A percentile compares a stretch with the other conserved stretches of the same genome.
Conservation (phyloP, 805 yeast species). For the Metschnikowia shivogae region DNA sequence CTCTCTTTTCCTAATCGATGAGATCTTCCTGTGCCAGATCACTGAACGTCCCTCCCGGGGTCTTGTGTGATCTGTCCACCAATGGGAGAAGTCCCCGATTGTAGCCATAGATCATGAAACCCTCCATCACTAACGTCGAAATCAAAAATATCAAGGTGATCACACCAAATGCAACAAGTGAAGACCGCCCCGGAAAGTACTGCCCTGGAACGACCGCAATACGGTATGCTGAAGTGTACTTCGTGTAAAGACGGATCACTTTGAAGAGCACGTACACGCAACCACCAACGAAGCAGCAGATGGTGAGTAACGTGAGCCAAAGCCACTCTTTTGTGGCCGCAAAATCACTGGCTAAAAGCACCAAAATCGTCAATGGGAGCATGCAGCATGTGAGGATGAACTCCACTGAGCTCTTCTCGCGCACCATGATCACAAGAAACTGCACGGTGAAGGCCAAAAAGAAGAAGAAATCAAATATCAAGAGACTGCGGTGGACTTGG, state of each 20-base stretch:
- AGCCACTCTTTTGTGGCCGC: slow-evolving; percentile 34
- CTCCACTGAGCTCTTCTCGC: slow-evolving; percentile 34
- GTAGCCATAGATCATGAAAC: slow-evolving; percentile 13
- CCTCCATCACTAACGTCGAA: slow-evolving; percentile 26
- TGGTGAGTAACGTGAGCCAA: slow-evolving; percentile 23
- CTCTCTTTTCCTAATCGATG: not conserved
- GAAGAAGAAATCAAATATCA: slow-evolving; percentile 44
- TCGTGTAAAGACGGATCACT: slow-evolving; percentile 41
- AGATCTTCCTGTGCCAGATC: not conserved
- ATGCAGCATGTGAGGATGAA: slow-evolving; percentile 45
- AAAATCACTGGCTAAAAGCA: slow-evolving; percentile 34
- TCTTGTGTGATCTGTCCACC: slow-evolving; percentile 9
- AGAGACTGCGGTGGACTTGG: slow-evolving; percentile 38
- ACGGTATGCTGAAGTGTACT: slow-evolving; percentile 34
- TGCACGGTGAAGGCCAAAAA: slow-evolving; percentile 49
- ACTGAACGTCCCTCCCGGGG: not conserved
- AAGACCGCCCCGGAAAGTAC: slow-evolving; percentile 43
- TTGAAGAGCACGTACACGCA: slow-evolving; percentile 46
- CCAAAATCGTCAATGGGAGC: slow-evolving; percentile 39
- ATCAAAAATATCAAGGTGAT: slow-evolving; percentile 38
- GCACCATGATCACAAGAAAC: slow-evolving; percentile 43
- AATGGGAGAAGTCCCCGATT: slow-evolving; percentile 18
- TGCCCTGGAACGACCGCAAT: slow-evolving; percentile 27
- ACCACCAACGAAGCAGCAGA: slow-evolving; percentile 34
- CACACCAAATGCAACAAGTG: slow-evolving; percentile 43